Percentiles rank a stretch among this genome's conserved stretches.
These are phyloP conservation scores for apple (Malus domestica) DNA, from an alignment of 306 rosid genomes.

Conservation along the genomic window ASM211411v1 NC_041798.1:6439001-6439500, in stretches of 20 bases:
- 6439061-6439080: no score
- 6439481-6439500: not conserved
- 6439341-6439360: not conserved
- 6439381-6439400: no score
- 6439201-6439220: not conserved
- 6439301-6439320: no score
- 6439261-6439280: not conserved
- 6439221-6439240: not conserved
- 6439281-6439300: not conserved
- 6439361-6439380: not conserved
- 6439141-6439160: not conserved
- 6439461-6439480: not conserved
- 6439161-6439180: not conserved
- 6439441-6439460: no score
- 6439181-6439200: not conserved
- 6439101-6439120: not conserved
- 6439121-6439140: not conserved
- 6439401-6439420: not conserved
- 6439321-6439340: not conserved
- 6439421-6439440: no score
- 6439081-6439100: not conserved
- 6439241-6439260: not conserved
- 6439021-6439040: not conserved
- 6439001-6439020: slow-evolving; percentile 24
- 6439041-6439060: no score